Percentiles rank a stretch among this genome's conserved stretches.
Evolutionary conservation across 1,284 basidiomycete genomes (phyloP).

Genomic region (Thecaphora thlaspeos): DNA sequence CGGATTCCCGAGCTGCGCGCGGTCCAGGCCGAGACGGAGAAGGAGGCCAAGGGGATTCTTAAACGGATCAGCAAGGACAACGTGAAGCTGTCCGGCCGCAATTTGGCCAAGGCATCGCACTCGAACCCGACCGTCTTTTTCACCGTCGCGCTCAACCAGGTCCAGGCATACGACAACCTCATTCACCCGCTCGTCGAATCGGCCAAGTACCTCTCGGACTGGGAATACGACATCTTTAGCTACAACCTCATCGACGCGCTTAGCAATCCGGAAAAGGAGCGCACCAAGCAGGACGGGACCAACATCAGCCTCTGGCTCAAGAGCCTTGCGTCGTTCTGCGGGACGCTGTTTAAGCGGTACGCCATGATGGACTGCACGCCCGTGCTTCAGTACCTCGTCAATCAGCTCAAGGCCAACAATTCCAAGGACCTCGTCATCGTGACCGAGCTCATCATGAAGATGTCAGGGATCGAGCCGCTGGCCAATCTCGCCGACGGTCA

Average conservation of each 20-base stretch:
- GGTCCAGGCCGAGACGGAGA: slow-evolving; percentile 62
- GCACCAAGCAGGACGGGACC: slow-evolving; percentile 88
- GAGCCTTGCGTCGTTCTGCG: slow-evolving; percentile 81
- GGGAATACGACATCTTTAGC: slow-evolving; percentile 90
- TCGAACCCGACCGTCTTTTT: slow-evolving; percentile 92
- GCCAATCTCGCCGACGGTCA: slow-evolving; percentile 75
- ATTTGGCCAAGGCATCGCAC: slow-evolving; percentile 90
- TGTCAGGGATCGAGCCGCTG: slow-evolving; percentile 80
- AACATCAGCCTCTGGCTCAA: slow-evolving; percentile 90
- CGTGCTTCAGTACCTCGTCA: slow-evolving; percentile 83
- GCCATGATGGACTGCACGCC: slow-evolving; percentile 72
- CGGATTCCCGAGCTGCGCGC: slow-evolving; percentile 59
- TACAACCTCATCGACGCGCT: slow-evolving; percentile 81
- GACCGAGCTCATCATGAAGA: slow-evolving; percentile 87
- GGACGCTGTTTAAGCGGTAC: slow-evolving; percentile 85
- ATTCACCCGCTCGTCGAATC: slow-evolving; percentile 85
- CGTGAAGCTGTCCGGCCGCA: slow-evolving; percentile 75
- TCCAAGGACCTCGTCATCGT: slow-evolving; percentile 87
- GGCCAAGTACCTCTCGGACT: slow-evolving; percentile 81
- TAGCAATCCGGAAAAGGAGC: slow-evolving; percentile 77
- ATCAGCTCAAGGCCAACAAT: slow-evolving; percentile 70
- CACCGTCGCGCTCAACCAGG: slow-evolving; percentile 82
- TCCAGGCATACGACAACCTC: slow-evolving; percentile 95
- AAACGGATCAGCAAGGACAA: slow-evolving; percentile 63
- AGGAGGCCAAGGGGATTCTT: slow-evolving; percentile 59